Base-by-base conservation (phyloP, 1,139 yeast species). In the Yamadazyma trypodendri region DNA sequence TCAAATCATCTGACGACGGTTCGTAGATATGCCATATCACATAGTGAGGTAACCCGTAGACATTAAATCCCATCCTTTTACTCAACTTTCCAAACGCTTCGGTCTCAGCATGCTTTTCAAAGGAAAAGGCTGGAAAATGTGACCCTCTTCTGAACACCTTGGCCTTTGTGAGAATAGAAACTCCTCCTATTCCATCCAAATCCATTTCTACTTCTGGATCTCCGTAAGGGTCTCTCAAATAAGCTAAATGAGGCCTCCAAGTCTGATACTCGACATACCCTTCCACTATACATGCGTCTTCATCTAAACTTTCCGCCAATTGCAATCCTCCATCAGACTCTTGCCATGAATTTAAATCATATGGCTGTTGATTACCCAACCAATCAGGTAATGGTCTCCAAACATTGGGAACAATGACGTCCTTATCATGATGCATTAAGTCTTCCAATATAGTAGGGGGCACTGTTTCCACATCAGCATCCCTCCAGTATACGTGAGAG, bases 21-120 rank as follows among this genome's bases (percentile, higher is more conserved):
- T 87, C 96, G 60, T 86, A 87, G 43, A 87, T 83, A 59, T 87
- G 96, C 96, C 96, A 87, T 45, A 87, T 83, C 31, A 86, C 92
- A 56, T 88, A 87, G 62, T 87, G 95, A 6, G 96, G 95, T 49
- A 87, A 68, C 0, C 96, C 96, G 37, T 81, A 78, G 14, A 87
- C 96, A 7, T 81, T 74, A 56, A 74, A 84, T 6, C 90, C 90
- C 94, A 87, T 85, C 54, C 81, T 68, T 51, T 82, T 79, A 51
- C 89, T 81, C 66, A 87, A 68, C 57, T 87, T 88, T 31, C 96
- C 96, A 61, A 87, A 87, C 0, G 95, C 96, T 61, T 87, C 96
- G 4, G 96, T 87, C 59, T 87, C 96, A 5, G 96, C 96, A 56
- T 87, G 96, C 54, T 85, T 85, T 61, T 85, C 84, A 61, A 86